Percentiles rank a stretch among this genome's conserved stretches.
phyloP scores from a whole-genome alignment of 495 filamentous ascomycete genomes.

The Penicillium bovifimosum region DNA sequence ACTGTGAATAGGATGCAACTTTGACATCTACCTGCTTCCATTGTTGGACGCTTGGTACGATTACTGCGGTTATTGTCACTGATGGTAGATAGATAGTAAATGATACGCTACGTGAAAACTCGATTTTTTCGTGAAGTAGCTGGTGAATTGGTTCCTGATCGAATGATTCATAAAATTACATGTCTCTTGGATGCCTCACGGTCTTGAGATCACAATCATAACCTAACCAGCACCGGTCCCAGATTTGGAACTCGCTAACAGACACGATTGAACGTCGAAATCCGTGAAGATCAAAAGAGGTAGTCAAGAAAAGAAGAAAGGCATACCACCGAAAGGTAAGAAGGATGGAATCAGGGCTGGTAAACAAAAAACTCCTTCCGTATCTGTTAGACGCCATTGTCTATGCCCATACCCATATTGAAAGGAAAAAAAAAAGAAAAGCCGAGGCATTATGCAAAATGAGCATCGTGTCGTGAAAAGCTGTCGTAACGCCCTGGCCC shows the following conservation, averaged over 20 bases:
- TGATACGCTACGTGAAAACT: background rate
- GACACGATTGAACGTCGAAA: conserved; percentile 1
- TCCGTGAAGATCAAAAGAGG: conserved; percentile 5
- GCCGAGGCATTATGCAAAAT: conserved; percentile 5
- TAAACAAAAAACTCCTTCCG: conserved; percentile 28
- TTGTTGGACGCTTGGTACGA: no score
- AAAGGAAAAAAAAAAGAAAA: conserved; percentile 13
- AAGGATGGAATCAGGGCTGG: conserved; percentile 5
- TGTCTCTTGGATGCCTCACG: conserved; percentile 20
- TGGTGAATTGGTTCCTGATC: conserved; percentile 13
- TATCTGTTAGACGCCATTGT: conserved; percentile 36
- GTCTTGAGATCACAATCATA: conserved; percentile 15
- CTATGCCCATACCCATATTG: conserved; percentile 31
- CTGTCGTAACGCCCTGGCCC: background rate
- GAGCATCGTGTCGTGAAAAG: background rate
- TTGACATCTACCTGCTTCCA: no score
- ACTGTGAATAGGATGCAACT: conserved; percentile 9
- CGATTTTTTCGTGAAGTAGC: background rate
- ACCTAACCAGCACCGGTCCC: background rate
- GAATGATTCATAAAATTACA: conserved; percentile 31
- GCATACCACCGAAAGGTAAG: conserved; percentile 3
- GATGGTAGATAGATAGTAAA: no score
- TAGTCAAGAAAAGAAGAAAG: conserved; percentile 21
- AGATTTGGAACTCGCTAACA: background rate
- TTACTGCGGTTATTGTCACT: no score